These are phyloP conservation scores for Saccharomycopsis fodiens DNA, from an alignment of 805 yeast species.

Conservation along the genomic window DNA sequence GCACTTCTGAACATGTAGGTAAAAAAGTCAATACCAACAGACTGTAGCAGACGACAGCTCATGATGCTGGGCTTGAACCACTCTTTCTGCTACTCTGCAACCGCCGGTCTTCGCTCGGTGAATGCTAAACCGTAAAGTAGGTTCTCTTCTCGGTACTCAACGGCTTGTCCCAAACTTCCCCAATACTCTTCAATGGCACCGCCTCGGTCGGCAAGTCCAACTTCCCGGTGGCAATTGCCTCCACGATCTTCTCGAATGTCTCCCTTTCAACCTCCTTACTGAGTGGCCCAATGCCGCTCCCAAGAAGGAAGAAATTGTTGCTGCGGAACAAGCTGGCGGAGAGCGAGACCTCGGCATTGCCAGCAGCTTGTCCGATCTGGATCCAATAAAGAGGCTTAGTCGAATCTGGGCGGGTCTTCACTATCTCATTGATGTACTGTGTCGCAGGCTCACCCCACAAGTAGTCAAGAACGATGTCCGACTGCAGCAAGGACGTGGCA, in stretches of 20 bases:
- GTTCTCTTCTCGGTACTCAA: background rate
- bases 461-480: background rate
- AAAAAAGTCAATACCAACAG: too few relatives aligned
- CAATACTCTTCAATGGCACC: background rate
- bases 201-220: background rate
- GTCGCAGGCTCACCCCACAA: background rate
- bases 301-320: background rate
- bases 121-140: background rate
- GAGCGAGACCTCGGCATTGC: background rate
- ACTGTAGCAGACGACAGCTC: too few relatives aligned
- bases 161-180: background rate
- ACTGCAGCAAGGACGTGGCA: background rate
- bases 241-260: background rate
- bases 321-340: background rate
- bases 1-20: too few relatives aligned
- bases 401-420: background rate
- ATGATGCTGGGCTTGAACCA: too few relatives aligned
- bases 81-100: too few relatives aligned
- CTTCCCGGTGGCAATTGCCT: background rate
- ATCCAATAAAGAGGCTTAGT: background rate
- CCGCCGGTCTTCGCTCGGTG: too few relatives aligned
- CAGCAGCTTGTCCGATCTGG: background rate
- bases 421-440: background rate
- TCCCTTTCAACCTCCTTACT: background rate
- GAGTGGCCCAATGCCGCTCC: background rate